Conservation (phyloP, 371 early-diverging fungal genomes). For the Ordospora colligata region DNA sequence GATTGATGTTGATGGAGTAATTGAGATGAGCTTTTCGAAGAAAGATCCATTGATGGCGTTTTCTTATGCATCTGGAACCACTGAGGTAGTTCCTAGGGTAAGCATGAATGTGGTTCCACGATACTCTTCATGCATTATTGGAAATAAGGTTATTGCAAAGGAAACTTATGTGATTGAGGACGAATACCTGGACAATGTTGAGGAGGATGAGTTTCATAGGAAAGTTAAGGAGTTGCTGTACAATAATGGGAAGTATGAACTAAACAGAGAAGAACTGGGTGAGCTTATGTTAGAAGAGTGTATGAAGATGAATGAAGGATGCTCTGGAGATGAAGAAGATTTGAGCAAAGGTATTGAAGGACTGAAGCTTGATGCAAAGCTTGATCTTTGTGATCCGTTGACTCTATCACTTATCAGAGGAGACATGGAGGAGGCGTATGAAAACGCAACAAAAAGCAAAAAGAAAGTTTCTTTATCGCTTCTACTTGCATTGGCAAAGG, state of each 20-base stretch:
- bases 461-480: not conserved
- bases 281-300: not conserved
- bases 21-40: slow-evolving; percentile 24
- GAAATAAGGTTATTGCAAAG: not conserved
- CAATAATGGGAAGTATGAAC: not conserved
- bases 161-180: slow-evolving; percentile 6
- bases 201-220: not conserved
- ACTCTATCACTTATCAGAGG: not conserved
- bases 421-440: slow-evolving; percentile 6
- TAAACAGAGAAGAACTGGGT: slow-evolving; percentile 10
- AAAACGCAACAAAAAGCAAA: not conserved
- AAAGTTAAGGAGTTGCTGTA: slow-evolving; percentile 10
- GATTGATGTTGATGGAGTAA: not conserved
- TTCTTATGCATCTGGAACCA: slow-evolving; percentile 25
- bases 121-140: not conserved
- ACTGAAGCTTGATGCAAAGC: not conserved
- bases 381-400: slow-evolving; percentile 15
- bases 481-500: not conserved
- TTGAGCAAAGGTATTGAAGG: not conserved
- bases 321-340: not conserved
- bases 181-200: not conserved
- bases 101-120: not conserved
- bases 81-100: slow-evolving; percentile 24
- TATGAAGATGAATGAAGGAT: not conserved
- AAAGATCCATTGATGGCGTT: slow-evolving; percentile 21